Evolutionary conservation across 306 rosid genomes (phyloP), one percentile per base, ranked within the genome.

Genomic region (Citrullus amarus): DNA sequence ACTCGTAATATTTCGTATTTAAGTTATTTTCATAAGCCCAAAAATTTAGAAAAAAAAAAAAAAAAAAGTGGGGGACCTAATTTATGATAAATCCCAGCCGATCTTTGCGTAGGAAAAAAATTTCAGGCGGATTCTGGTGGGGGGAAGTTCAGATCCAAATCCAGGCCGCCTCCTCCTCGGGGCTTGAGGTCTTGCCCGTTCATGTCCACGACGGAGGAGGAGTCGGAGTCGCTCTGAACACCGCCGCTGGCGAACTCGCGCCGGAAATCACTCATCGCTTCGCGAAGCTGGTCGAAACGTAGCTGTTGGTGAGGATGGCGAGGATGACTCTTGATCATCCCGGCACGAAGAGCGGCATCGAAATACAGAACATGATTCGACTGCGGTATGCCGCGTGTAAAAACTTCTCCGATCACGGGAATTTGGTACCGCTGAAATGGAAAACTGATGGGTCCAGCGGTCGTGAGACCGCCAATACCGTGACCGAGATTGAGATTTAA

Each of bases 401-500:
- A 2, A 8, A 36, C 41, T 8, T 75, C 82, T 3, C 62, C 75
- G 44, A 50, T 44, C 32, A 73, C 9, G 9, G 86, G 77, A 3
- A 81, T 63, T 38, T 53, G 76, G 43, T 22, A 71, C 4, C 81
- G 74, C 61, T 81, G 89, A 59, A 88, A 90, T 5, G 96, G 95
- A 38, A 90, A 85, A 1, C 80, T 79, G 2, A 79, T 72, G 22
- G 84, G 1, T 50, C 81, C 81, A 76, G 87, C n/a, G 36, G 80
- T 30, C 9, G 59, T 59, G 30, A 75, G 80, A 0, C 85, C 87
- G 2, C 67, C 22, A 4, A 58, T 48, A 6, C 82, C 77, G 7
- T 86, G 86, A 39, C 81, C 61, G 1, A 91, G 78, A 60, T 91
- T 92, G 41, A 91, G 97, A 38, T 96, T 90, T 48, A 91, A 66